Evolutionary conservation across 2,329 filamentous ascomycete genomes (phyloP).

Genomic region (Gliomastix tumulicola): DNA sequence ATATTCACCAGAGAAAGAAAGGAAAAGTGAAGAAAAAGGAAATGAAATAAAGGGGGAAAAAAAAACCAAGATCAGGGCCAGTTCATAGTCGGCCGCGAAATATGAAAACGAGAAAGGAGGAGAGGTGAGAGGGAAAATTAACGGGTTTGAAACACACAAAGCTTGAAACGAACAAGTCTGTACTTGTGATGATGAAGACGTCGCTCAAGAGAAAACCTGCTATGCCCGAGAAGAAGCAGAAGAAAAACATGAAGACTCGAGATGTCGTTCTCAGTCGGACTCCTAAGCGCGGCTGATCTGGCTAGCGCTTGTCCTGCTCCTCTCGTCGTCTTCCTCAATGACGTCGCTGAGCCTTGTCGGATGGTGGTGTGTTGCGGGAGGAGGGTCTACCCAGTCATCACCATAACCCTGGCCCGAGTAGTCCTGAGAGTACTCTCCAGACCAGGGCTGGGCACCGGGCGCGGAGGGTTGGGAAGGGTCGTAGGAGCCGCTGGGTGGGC

Average conservation of each 20-base stretch:
- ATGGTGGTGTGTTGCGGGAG: constrained; percentile 78
- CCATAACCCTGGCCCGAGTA: constrained; percentile 63
- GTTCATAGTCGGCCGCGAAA: too few relatives aligned
- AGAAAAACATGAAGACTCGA: neutral
- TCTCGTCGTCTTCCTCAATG: constrained; percentile 77
- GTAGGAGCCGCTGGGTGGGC: constrained; percentile 25
- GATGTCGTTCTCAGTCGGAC: neutral
- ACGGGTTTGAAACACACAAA: too few relatives aligned
- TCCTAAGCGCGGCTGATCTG: constrained; percentile 40
- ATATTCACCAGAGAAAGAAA: too few relatives aligned
- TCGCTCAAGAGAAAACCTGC: too few relatives aligned
- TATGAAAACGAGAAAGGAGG: too few relatives aligned
- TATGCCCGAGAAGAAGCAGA: too few relatives aligned
- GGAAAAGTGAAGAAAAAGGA: too few relatives aligned
- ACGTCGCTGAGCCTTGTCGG: constrained; percentile 86
- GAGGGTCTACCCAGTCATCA: constrained; percentile 68
- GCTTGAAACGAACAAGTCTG: too few relatives aligned
- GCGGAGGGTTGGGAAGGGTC: constrained; percentile 22
- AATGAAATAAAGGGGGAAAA: too few relatives aligned
- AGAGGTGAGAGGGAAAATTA: too few relatives aligned
- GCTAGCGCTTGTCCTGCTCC: constrained; percentile 66
- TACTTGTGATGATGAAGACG: too few relatives aligned
- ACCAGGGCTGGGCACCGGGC: constrained; percentile 11
- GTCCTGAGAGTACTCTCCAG: constrained; percentile 28
- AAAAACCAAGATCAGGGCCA: too few relatives aligned